Evolutionary conservation across 441 rosid species (phyloP).

Genomic region (Omphalea diandra): DNA sequence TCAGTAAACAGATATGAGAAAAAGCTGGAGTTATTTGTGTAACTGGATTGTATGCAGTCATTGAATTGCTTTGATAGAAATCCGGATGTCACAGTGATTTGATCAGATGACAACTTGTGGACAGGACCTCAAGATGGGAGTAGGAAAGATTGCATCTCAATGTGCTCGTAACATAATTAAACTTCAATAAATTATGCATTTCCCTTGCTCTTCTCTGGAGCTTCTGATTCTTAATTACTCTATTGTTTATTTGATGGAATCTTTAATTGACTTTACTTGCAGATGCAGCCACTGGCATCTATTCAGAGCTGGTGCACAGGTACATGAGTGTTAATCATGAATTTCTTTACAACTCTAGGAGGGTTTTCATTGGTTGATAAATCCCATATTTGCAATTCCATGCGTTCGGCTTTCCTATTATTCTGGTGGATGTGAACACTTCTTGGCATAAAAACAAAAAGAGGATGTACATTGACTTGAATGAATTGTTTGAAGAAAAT

Average conservation of each 20-base stretch:
- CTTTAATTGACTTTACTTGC: slow-evolving; percentile 21
- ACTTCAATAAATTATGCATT: neutral
- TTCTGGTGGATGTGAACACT: neutral
- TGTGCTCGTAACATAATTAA: slow-evolving; percentile 73
- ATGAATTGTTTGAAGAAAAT: slow-evolving; percentile 4
- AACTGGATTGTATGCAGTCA: too few relatives aligned
- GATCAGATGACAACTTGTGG: slow-evolving; percentile 27
- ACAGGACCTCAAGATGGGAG: slow-evolving; percentile 89
- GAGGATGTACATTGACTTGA: neutral
- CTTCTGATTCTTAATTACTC: slow-evolving; percentile 2
- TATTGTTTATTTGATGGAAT: slow-evolving; percentile 4
- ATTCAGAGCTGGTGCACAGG: slow-evolving; percentile 78
- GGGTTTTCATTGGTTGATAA: neutral
- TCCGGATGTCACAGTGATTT: neutral
- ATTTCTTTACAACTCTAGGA: neutral
- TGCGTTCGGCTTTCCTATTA: slow-evolving; percentile 1
- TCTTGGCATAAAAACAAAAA: neutral
- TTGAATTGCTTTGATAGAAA: neutral
- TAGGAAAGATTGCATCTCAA: slow-evolving; percentile 88
- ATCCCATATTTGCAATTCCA: neutral
- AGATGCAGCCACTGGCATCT: slow-evolving; percentile 96
- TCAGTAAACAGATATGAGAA: neutral
- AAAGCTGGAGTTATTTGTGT: neutral
- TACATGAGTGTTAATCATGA: slow-evolving; percentile 23
- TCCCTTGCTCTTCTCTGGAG: neutral